Evolutionary conservation across 176 grass and related monocot species (phyloP).

Genomic region (Aegilops tauschii): DNA sequence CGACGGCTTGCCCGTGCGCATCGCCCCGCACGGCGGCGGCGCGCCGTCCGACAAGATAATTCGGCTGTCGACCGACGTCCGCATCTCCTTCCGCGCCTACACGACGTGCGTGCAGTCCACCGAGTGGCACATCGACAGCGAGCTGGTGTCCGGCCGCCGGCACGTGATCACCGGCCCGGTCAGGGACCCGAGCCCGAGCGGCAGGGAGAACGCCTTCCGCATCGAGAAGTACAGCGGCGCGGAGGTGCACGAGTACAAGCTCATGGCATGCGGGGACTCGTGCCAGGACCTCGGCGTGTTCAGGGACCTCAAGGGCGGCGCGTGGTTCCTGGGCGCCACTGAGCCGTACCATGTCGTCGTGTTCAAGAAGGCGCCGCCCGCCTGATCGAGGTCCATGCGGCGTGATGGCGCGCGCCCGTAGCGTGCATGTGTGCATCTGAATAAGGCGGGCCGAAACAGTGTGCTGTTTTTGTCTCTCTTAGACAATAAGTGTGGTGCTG

Average conservation of each 20-base stretch:
- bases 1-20: slow-evolving; percentile 33
- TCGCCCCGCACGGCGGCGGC: not conserved
- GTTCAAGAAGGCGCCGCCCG: slow-evolving; percentile 24
- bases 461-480: too few relatives aligned
- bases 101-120: slow-evolving; percentile 55
- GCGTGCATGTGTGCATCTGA: not conserved
- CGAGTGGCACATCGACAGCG: slow-evolving; percentile 45
- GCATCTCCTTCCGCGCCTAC: slow-evolving; percentile 30
- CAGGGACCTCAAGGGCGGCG: not conserved
- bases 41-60: not conserved
- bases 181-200: not conserved
- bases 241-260: slow-evolving; percentile 33
- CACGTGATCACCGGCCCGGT: slow-evolving; percentile 41
- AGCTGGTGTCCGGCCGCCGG: not conserved
- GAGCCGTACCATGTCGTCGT: slow-evolving; percentile 20
- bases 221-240: slow-evolving; percentile 31
- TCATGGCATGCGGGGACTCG: slow-evolving; percentile 37
- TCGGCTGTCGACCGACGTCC: slow-evolving; percentile 35
- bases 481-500: too few relatives aligned
- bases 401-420: not conserved
- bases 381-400: not conserved
- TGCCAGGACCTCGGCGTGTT: slow-evolving; percentile 39
- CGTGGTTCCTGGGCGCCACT: slow-evolving; percentile 31
- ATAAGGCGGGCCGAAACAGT: not conserved
- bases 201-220: slow-evolving; percentile 53